Evolutionary conservation across 257 asterid species (phyloP), one percentile per base, ranked within the genome.

Genomic region (Cordia subcordata): DNA sequence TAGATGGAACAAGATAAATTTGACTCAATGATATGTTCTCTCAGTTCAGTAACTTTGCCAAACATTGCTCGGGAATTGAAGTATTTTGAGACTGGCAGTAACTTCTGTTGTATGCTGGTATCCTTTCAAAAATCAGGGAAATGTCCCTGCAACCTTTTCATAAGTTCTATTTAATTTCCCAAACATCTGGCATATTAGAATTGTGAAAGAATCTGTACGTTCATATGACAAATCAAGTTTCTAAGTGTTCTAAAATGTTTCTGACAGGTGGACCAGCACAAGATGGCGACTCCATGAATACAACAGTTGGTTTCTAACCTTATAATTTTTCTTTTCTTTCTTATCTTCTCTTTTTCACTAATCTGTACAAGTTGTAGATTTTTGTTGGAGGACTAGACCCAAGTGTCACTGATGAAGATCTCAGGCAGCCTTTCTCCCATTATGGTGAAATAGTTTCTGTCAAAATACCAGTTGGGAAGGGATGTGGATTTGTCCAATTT

Each of bases 341-440:
- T 46, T 44, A 33, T 17, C 53, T 62, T 62, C 1, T 11, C 20
- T 23, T 52, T 13, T 52, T 21, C 11, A 22, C 76, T 80, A 65
- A 81, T 64, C n/a, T 54, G 13, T 47, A 54, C 40, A 60, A 55
- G 55, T 49, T 71, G 11, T 82, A 90, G 98, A 90, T 87, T 46
- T 87, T 90, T 79, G 98, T 90, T 67, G 98, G 98, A 69, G 95
- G 98, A 49, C 95, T 90, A 15, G 98, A 87, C 70, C 88, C 95
- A 19, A 81, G 75, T 57, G 95, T 84, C 3, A 75, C 81, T 35
- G 95, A 90, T 42, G 95, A 90, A 69, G 96, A 90, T 75, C 94
- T 90, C 53, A 87, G 77, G 81, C 94, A 81, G 54, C 91, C 95
- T 49, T 90, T 90, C 71, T 72, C 79, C 16, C 87, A 87, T 57